Conservation (phyloP, 768 basidiomycete genomes). For the Boletus edulis region DNA sequence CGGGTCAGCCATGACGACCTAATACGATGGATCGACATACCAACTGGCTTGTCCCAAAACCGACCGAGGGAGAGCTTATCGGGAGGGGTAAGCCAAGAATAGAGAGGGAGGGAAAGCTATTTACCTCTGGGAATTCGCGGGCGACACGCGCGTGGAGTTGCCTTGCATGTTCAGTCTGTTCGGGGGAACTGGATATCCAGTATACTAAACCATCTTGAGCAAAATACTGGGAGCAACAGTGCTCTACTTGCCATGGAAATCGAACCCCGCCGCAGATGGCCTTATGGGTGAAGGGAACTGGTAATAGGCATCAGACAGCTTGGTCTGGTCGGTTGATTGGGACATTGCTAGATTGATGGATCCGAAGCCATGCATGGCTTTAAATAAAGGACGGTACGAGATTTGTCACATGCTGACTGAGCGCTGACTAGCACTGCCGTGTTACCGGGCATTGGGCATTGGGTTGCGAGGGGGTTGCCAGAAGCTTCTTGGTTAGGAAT, state of each 20-base stretch:
- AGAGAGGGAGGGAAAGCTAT: not conserved
- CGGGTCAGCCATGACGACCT: not conserved
- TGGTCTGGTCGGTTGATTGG: slow-evolving; percentile 4
- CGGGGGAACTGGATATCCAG: slow-evolving; percentile 47
- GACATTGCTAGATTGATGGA: too few species aligned
- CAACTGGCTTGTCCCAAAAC: slow-evolving; percentile 62
- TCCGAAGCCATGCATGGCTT: too few species aligned
- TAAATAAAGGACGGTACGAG: too few species aligned
- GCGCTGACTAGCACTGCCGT: too few species aligned
- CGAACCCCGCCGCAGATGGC: slow-evolving; percentile 57
- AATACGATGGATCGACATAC: slow-evolving; percentile 32
- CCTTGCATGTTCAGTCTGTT: slow-evolving; percentile 46
- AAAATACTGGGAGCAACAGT: accelerated
- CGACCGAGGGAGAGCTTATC: slow-evolving; percentile 60
- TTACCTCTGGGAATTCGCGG: slow-evolving; percentile 68
- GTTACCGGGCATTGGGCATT: too few species aligned
- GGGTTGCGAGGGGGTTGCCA: too few species aligned
- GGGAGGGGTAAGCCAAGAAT: not conserved
- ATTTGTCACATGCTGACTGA: too few species aligned
- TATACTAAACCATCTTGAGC: slow-evolving; percentile 46
- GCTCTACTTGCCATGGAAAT: slow-evolving; percentile 61
- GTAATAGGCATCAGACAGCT: slow-evolving; percentile 49
- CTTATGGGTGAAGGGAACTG: slow-evolving; percentile 55
- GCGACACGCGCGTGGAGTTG: slow-evolving; percentile 58
- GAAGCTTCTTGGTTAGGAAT: too few species aligned